Evolutionary conservation across 768 basidiomycete genomes (phyloP).

Genomic region (Scleroderma bovista): DNA sequence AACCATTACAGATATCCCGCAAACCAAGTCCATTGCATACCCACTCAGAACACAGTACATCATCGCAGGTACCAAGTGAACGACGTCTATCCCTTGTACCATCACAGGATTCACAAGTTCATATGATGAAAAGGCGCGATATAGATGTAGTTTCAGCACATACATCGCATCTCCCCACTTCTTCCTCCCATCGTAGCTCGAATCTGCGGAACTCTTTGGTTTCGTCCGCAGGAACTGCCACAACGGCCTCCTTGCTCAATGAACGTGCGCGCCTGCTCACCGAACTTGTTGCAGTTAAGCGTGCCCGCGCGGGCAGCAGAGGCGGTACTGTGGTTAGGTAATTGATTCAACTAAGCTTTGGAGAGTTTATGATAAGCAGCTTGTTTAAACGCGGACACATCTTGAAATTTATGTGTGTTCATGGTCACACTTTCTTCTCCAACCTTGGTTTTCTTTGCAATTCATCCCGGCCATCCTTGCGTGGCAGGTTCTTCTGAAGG

Average conservation of each 20-base stretch:
- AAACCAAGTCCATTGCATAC: background rate
- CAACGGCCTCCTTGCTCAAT: constrained; percentile 47
- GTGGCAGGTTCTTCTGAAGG: no score
- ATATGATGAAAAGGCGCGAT: no score
- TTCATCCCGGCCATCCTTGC: no score
- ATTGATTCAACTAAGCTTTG: constrained; percentile 5
- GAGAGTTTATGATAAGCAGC: background rate
- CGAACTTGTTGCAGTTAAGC: constrained; percentile 46
- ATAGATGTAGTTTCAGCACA: background rate
- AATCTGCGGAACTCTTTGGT: constrained; percentile 17
- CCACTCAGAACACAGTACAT: background rate
- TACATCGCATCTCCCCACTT: background rate
- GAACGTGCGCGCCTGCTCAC: constrained; percentile 53
- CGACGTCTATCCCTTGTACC: background rate
- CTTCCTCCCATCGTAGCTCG: background rate
- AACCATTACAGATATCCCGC: background rate
- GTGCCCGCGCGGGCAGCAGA: constrained; percentile 11
- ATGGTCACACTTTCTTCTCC: no score
- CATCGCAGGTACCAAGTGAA: background rate
- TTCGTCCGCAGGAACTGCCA: constrained; percentile 31
- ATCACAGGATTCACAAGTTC: no score
- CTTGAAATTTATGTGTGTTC: no score
- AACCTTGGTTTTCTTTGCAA: no score
- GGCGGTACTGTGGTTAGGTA: background rate
- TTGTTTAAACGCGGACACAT: background rate